Conservation (phyloP, 2,329 filamentous ascomycete genomes). For the Beauveria sp. region DNA sequence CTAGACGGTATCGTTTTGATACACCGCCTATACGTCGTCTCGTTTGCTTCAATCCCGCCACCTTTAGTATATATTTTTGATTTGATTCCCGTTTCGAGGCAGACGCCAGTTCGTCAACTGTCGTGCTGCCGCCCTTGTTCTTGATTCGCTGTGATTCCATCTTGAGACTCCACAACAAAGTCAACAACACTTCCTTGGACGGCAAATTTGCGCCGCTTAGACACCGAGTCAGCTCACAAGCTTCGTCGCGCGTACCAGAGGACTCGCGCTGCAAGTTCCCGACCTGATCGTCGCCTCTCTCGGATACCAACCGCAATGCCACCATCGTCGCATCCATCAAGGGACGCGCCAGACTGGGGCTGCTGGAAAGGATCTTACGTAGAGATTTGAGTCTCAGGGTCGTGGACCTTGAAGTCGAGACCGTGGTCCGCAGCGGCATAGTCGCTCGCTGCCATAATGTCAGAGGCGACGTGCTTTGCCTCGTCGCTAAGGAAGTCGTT, state of each 20-base stretch:
- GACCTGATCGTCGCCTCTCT: slow-evolving; percentile 42
- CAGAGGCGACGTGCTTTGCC: slow-evolving; percentile 34
- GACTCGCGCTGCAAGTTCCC: slow-evolving; percentile 26
- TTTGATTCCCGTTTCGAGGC: slow-evolving; percentile 17
- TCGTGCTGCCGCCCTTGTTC: slow-evolving; percentile 15
- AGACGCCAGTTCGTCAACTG: slow-evolving; percentile 19
- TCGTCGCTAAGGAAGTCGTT: slow-evolving; percentile 50
- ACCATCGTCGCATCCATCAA: slow-evolving; percentile 65
- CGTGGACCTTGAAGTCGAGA: slow-evolving; percentile 43
- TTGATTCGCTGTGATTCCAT: slow-evolving; percentile 32
- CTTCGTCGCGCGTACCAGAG: slow-evolving; percentile 29
- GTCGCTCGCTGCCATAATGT: slow-evolving; percentile 41
- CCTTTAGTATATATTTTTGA: slow-evolving; percentile 18
- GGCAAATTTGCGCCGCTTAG: slow-evolving; percentile 32
- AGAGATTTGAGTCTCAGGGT: slow-evolving; percentile 55
- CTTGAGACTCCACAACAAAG: slow-evolving; percentile 38
- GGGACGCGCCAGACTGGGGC: slow-evolving; percentile 66
- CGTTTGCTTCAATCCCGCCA: slow-evolving; percentile 16
- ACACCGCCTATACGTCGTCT: slow-evolving; percentile 8
- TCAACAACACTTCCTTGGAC: slow-evolving; percentile 40
- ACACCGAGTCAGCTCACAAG: slow-evolving; percentile 28
- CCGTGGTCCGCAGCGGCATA: slow-evolving; percentile 46
- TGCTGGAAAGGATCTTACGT: slow-evolving; percentile 62
- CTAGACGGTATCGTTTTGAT: slow-evolving; percentile 16
- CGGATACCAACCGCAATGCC: slow-evolving; percentile 64